These are phyloP conservation scores for Tieghemostelium lacteum DNA, from an alignment of 78 protist genomes.

Conservation along the genomic window DNA sequence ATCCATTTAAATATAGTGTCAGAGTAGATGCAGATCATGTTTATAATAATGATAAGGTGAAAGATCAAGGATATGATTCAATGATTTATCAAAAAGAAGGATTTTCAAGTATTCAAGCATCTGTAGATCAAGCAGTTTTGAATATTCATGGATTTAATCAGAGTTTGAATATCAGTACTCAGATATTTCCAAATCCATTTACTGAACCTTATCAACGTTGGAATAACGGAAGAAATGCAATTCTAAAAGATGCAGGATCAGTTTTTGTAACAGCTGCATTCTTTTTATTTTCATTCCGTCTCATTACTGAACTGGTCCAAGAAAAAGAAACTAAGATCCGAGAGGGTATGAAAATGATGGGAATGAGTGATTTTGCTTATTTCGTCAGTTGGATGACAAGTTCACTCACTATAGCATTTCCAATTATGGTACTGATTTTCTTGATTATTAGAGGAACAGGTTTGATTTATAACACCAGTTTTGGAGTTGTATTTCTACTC, in stretches of 20 bases:
- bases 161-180: not conserved
- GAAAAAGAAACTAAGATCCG: constrained; percentile 63
- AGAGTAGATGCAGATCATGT: constrained; percentile 10
- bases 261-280: constrained; percentile 1
- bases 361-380: constrained; percentile 22
- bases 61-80: not conserved
- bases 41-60: not conserved
- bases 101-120: not conserved
- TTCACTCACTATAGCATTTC: not conserved
- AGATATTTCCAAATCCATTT: constrained; percentile 34
- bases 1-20: constrained; percentile 1
- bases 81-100: not conserved
- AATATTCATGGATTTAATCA: not conserved
- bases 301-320: constrained; percentile 9
- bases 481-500: not conserved
- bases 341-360: constrained; percentile 77
- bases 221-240: constrained; percentile 6
- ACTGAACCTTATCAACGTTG: constrained; percentile 21
- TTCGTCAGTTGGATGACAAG: constrained; percentile 27
- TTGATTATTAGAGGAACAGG: constrained; percentile 7
- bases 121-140: constrained; percentile 35
- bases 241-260: not conserved
- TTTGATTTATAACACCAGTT: not conserved
- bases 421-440: not conserved
- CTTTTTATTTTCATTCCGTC: constrained; percentile 9